A percentile compares a stretch with the other conserved stretches of the same genome.
These are phyloP conservation scores for Rhodamnia rubescens DNA, from an alignment of 345 rosid species.

Conservation along the genomic window DNA sequence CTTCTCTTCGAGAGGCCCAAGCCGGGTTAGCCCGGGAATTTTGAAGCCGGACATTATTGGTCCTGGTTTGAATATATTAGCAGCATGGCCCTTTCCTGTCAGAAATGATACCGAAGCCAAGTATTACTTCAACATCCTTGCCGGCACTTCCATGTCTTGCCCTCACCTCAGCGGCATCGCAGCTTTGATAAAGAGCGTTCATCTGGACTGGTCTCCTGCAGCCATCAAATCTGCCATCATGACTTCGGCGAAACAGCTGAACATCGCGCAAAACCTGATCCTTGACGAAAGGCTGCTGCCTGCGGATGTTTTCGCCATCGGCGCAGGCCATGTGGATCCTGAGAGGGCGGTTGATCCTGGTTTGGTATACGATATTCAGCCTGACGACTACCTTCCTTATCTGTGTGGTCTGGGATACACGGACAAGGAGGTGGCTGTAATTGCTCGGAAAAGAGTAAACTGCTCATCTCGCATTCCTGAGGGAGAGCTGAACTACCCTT, in stretches of 20 bases:
- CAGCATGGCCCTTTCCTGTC: background rate
- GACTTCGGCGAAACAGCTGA: background rate
- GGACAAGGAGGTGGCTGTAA: too few species aligned
- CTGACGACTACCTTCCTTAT: background rate
- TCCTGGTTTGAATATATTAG: background rate
- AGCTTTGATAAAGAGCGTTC: background rate
- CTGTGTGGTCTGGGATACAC: background rate
- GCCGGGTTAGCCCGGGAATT: background rate
- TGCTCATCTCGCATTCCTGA: too few species aligned
- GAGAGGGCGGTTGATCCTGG: background rate
- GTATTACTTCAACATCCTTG: background rate
- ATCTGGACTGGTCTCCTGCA: background rate
- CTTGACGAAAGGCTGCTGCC: background rate
- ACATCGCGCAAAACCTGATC: background rate
- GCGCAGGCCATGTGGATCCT: background rate
- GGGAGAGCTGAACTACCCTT: conserved; percentile 14
- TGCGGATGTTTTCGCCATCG: background rate
- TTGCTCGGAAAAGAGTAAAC: too few species aligned
- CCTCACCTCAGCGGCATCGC: background rate
- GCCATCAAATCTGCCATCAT: background rate
- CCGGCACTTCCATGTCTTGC: background rate
- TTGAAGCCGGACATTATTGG: background rate
- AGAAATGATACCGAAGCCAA: background rate
- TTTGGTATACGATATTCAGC: background rate
- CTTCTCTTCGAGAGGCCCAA: background rate